phyloP scores from a whole-genome alignment of 805 yeast species.

The Wickerhamomyces tratensis region DNA sequence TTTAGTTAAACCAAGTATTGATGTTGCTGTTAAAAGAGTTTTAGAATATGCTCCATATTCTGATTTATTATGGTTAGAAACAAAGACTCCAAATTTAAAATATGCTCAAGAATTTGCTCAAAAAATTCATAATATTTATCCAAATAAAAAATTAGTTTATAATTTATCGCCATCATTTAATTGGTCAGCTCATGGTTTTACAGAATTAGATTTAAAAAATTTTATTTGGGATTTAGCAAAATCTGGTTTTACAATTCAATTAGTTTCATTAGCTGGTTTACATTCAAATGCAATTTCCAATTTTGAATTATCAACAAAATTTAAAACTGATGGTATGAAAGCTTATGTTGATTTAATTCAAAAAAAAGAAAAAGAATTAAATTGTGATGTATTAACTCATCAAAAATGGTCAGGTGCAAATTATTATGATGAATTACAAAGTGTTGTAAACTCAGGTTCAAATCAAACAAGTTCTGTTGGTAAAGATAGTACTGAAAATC shows the following conservation, averaged over 20 bases:
- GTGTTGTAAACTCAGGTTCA: conserved; percentile 31
- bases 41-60: conserved; percentile 47
- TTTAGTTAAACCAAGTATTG: conserved; percentile 38
- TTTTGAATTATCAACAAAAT: conserved; percentile 39
- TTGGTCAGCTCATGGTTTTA: conserved; percentile 50
- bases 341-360: conserved; percentile 49
- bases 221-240: conserved; percentile 47
- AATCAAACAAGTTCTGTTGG: conserved; percentile 34
- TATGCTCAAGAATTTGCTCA: conserved; percentile 40
- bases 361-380: conserved; percentile 30
- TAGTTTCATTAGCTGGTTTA: conserved; percentile 51
- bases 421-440: conserved; percentile 35
- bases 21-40: conserved; percentile 44
- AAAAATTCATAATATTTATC: conserved; percentile 34
- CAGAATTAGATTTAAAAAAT: conserved; percentile 31
- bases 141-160: conserved; percentile 47
- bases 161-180: conserved; percentile 53
- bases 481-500: conserved; percentile 31
- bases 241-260: conserved; percentile 47
- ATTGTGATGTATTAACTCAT: conserved; percentile 47
- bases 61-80: conserved; percentile 54
- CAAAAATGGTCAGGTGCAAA: conserved; percentile 60
- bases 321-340: conserved; percentile 45
- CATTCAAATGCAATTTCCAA: conserved; percentile 44
- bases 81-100: conserved; percentile 44